A percentile compares a stretch with the other conserved stretches of the same genome.
Evolutionary conservation across 108 stramenopile species (phyloP).

Genomic region (Cyclotella atomus): DNA sequence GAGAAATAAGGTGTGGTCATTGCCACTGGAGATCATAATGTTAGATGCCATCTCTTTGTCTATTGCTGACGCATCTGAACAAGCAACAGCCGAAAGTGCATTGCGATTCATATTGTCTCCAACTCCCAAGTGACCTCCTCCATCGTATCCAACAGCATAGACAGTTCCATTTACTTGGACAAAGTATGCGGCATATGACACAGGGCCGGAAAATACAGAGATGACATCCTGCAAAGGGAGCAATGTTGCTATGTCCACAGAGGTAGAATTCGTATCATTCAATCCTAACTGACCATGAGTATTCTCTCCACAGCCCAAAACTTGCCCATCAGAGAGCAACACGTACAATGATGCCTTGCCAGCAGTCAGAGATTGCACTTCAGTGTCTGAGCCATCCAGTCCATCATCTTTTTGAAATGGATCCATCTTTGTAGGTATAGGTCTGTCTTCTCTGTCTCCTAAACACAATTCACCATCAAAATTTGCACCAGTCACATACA

Average conservation of each 20-base stretch:
- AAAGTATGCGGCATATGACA: slow-evolving; percentile 27
- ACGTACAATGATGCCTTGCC: slow-evolving; percentile 37
- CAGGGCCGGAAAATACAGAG: slow-evolving; percentile 22
- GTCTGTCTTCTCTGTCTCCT: slow-evolving; percentile 28
- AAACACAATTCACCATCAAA: slow-evolving; percentile 42
- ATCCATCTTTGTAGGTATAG: slow-evolving; percentile 12
- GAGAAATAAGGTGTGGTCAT: slow-evolving; percentile 42
- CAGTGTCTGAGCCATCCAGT: background rate
- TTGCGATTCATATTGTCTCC: slow-evolving; percentile 18
- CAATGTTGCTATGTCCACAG: slow-evolving; percentile 19
- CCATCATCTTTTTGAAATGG: slow-evolving; percentile 4
- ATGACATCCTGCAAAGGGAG: slow-evolving; percentile 21
- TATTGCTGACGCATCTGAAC: background rate
- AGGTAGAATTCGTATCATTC: slow-evolving; percentile 8
- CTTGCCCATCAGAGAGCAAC: slow-evolving; percentile 23
- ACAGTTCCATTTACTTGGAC: slow-evolving; percentile 14
- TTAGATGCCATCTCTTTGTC: background rate
- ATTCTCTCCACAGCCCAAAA: slow-evolving; percentile 40
- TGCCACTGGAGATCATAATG: slow-evolving; percentile 25
- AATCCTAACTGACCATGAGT: slow-evolving; percentile 38
- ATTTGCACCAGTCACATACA: slow-evolving; percentile 36
- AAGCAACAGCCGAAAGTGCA: slow-evolving; percentile 13
- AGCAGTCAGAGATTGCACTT: slow-evolving; percentile 10
- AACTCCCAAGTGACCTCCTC: slow-evolving; percentile 28
- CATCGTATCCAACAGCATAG: slow-evolving; percentile 31